A percentile compares a stretch with the other conserved stretches of the same genome.
phyloP scores from a whole-genome alignment of 805 yeast species.

The Pichia cephalocereana region DNA sequence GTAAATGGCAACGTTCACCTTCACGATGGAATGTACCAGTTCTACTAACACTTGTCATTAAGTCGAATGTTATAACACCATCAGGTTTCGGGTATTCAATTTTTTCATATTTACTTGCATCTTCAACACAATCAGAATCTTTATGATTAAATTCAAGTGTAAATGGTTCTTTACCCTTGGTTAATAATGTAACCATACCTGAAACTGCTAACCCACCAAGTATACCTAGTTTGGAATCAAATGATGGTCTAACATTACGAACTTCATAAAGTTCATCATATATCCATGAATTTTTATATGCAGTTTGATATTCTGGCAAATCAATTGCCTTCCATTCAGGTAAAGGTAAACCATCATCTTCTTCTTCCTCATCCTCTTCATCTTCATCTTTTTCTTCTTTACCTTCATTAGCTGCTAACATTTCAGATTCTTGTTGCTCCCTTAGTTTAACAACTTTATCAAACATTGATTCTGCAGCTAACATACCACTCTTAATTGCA shows the following conservation, averaged over 20 bases:
- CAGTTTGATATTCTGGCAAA: slow-evolving; percentile 51
- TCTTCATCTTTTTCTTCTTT: slow-evolving; percentile 28
- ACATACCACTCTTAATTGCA: slow-evolving; percentile 91
- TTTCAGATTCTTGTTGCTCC: slow-evolving; percentile 31
- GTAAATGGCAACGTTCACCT: slow-evolving; percentile 82
- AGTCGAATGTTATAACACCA: slow-evolving; percentile 83
- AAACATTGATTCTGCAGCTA: slow-evolving; percentile 84
- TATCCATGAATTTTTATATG: slow-evolving; percentile 75
- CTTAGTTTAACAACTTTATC: slow-evolving; percentile 37
- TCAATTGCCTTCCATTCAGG: slow-evolving; percentile 37
- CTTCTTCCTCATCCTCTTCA: slow-evolving; percentile 32
- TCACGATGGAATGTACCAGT: slow-evolving; percentile 96
- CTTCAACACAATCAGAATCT: slow-evolving; percentile 64
- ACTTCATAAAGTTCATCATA: slow-evolving; percentile 74
- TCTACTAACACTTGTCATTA: slow-evolving; percentile 88
- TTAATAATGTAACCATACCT: slow-evolving; percentile 70
- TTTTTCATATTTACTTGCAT: slow-evolving; percentile 56
- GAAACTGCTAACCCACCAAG: slow-evolving; percentile 79
- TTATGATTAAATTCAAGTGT: slow-evolving; percentile 60
- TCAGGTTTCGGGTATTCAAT: slow-evolving; percentile 95
- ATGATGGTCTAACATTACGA: slow-evolving; percentile 89
- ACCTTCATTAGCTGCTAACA: slow-evolving; percentile 28
- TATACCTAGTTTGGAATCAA: slow-evolving; percentile 64
- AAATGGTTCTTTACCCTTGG: slow-evolving; percentile 81
- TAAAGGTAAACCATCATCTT: slow-evolving; percentile 25